Base-by-base conservation (phyloP, 352 stramenopile species). In the Phytophthora macrochlamydospora region DNA sequence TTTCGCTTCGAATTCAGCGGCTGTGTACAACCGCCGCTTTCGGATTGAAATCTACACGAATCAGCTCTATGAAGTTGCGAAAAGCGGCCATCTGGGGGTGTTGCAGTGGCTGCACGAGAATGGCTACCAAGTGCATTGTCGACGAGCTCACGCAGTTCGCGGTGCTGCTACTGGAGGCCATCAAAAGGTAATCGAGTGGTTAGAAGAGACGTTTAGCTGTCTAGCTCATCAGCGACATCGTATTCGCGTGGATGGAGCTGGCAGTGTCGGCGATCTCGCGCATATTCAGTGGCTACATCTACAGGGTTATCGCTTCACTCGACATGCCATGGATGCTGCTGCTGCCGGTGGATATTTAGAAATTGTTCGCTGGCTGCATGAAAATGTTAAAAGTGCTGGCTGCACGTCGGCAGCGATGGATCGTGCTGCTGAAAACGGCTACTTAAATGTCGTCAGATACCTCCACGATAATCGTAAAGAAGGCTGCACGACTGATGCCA, bases 401-500 rank as follows among this genome's bases (percentile, higher is more conserved):
- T 75, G 72, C 32, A 76, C 72, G 13, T 30, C n/a, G 3, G 53
- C 53, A 35, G 71, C 68, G 1, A 76, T 80, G 71, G 71, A 83
- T 65, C 58, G 57, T 18, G 68, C 74, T 40, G 75, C 75, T 33
- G 57, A 59, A 28, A 62, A 69, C 48, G 68, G 68, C 14, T 63
- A 74, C 11, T 24, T 81, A 9, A 50, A 69, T 13, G 48, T 74
- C 33, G 61, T 81, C 3, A 33, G 33, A 37, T 84, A 73, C 33
- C 56, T 84, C 30, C 76, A 84, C 30, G 7, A 70, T 2, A 71
- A 79, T 14, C 67, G 73, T 12, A 75, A 70, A 8, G 75, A 83
- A 65, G 69, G 69, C 11, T 83, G 75, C 37, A 81, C 75, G 13
- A 73, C 67, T 31, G 57, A 35, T 18, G 75, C 75, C 8, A 77